These are phyloP conservation scores for Fusarium sp. DNA, from an alignment of 2,329 filamentous ascomycete genomes.

Conservation along the genomic window DNA sequence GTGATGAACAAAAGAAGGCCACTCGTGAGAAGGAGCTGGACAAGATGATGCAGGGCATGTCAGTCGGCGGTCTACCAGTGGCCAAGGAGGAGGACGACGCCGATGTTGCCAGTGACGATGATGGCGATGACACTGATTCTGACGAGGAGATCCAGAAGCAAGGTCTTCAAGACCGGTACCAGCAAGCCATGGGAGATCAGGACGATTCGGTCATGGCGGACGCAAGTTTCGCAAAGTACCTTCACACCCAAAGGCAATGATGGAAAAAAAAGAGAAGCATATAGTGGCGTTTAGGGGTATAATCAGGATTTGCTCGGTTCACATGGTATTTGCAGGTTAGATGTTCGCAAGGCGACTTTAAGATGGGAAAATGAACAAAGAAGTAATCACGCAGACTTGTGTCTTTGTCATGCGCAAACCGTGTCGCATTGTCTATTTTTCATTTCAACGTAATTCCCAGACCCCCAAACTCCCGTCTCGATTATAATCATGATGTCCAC, in stretches of 20 bases:
- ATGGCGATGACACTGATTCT: slow-evolving; percentile 66
- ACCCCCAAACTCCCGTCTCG: slow-evolving; percentile 44
- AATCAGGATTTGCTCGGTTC: slow-evolving; percentile 27
- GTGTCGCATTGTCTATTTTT: slow-evolving; percentile 36
- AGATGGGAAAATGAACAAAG: slow-evolving; percentile 16
- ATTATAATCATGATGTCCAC: slow-evolving; percentile 38
- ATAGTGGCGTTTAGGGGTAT: slow-evolving; percentile 39
- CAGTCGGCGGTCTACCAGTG: slow-evolving; percentile 53
- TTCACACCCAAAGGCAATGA: slow-evolving; percentile 59
- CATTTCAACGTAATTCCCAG: slow-evolving; percentile 36
- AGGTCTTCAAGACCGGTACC: slow-evolving; percentile 80
- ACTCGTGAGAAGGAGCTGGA: slow-evolving; percentile 84
- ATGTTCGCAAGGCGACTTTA: slow-evolving; percentile 41
- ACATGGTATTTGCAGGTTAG: slow-evolving; percentile 36
- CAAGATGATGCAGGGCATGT: slow-evolving; percentile 95
- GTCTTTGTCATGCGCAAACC: slow-evolving; percentile 20
- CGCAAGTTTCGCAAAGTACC: slow-evolving; percentile 72
- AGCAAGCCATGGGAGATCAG: slow-evolving; percentile 75
- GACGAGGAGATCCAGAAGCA: slow-evolving; percentile 72
- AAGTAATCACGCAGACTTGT: slow-evolving; percentile 23
- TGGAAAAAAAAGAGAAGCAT: slow-evolving; percentile 21
- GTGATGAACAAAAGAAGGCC: slow-evolving; percentile 79
- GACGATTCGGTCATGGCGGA: slow-evolving; percentile 63
- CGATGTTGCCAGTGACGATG: slow-evolving; percentile 68
- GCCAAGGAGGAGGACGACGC: slow-evolving; percentile 61